Percentiles rank a stretch among this genome's conserved stretches.
phyloP scores from a whole-genome alignment of 805 yeast species.

The Kodamaea neixiangensis region DNA sequence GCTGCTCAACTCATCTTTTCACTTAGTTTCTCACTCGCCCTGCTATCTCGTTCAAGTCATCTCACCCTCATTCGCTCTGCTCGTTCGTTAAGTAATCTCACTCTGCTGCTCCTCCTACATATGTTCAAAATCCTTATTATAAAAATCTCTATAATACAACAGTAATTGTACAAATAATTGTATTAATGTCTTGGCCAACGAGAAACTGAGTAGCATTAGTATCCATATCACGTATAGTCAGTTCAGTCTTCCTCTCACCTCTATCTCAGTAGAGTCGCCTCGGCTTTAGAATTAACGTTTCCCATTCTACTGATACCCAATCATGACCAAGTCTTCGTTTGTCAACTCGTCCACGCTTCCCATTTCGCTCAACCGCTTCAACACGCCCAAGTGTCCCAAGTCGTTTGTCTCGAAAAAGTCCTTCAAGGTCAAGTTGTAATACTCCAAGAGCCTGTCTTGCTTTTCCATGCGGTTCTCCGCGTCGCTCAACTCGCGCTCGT shows the following conservation, averaged over 20 bases:
- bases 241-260: not conserved
- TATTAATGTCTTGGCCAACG: not conserved
- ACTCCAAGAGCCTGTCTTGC: constrained; percentile 18
- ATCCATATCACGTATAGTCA: not conserved
- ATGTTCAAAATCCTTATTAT: not conserved
- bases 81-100: not conserved
- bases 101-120: no score
- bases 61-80: not conserved
- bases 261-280: not conserved
- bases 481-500: constrained; percentile 44
- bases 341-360: constrained; percentile 11
- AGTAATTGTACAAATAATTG: not conserved
- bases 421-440: constrained; percentile 12
- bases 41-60: no score
- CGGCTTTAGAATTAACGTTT: not conserved
- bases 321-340: constrained; percentile 5
- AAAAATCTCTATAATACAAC: not conserved
- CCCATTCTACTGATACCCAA: constrained; percentile 2
- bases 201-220: not conserved
- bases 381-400: constrained; percentile 7
- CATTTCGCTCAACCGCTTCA: constrained; percentile 8
- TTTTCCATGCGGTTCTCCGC: constrained; percentile 21
- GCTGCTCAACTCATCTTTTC: no score
- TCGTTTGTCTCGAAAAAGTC: constrained; percentile 14
- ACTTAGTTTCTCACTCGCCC: no score